Evolutionary conservation across 176 grass and related monocot genomes (phyloP), one percentile per base, ranked within the genome.

Genomic region (Carex kokanica): DNA sequence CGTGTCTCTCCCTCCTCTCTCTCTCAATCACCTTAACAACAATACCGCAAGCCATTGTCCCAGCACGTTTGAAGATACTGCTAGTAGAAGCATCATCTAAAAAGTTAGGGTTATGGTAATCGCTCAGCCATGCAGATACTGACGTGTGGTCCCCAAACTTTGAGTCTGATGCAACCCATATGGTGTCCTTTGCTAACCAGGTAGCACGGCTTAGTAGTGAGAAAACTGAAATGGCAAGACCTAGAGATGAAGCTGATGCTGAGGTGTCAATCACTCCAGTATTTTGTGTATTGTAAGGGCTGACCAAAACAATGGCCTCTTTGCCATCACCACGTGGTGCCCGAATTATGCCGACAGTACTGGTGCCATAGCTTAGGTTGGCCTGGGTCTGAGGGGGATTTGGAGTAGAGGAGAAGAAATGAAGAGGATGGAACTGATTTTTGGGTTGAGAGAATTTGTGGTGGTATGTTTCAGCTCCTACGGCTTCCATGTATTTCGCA

Each of bases 291-390:
- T 95, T 91, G 78, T 94, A 98, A 83, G 95, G 95, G 86, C 88
- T 93, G 72, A 98, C 92, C 47, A 98, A 71, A 14, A 98, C 95
- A 84, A 98, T 93, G 84, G 90, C 90, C 85, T 98, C 95, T 91
- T 98, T 98, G 64, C 95, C 95, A 88, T 98, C 95, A 59, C 95
- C 95, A 47, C 89, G 86, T 84, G 95, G 95, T 82, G 95, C 92
- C 61, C 92, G 88, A 79, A 98, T 82, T 81, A 98, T 90, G 18
- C 95, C 95, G 53, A 95, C 32, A 82, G 89, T 88, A 85, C 92
- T 94, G 68, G 90, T 78, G 25, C 88, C 90, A 80, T 84, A 90
- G 17, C 85, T 89, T 65, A 20, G 72, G 62, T 80, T 61, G 16
- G 82, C 67, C 71, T 88, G 67, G 21, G 65, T 63, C 60, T 56